Base-by-base conservation (phyloP, 2,329 filamentous ascomycete genomes). In the Cercospora beticola region DNA sequence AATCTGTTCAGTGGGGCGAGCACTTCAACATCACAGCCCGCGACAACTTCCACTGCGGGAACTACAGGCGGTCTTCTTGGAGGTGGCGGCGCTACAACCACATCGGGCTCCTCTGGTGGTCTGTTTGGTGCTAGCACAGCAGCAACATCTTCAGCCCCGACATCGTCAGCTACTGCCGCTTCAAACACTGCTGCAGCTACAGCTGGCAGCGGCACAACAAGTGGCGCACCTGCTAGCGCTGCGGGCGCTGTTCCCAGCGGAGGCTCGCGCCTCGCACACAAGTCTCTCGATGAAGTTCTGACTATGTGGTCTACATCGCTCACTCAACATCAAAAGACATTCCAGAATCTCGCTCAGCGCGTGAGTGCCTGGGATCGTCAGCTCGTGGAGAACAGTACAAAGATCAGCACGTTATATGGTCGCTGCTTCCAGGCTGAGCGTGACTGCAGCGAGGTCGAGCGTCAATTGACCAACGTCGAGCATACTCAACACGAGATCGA, bases 251-350 rank as follows among this genome's bases (percentile, higher is more conserved):
- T 90, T 2, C 94, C 95, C 16, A 90, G 93, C 67, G 82, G 85
- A 1, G 89, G 96, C 76, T 95, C 94, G 4, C 90, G 95, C 30
- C 85, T 99, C 43, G 97, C 97, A 84, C 97, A 97, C 81, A 98
- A 97, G 83, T 97, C 94, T 0, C 97, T 99, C 92, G 95, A 99
- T 77, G 95, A 99, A 79, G 97, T 99, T 72, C 93, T 99, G 73
- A 97, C 93, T 4, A 89, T 93, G 33, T 99, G 95, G 95, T 95
- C 95, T 1, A 93, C 93, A 0, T 95, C 98, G 77, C 84, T 99
- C 61, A 91, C 93, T 64, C 96, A 97, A 77, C 97, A 99, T 78
- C 94, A 98, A 77, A 97, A 97, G 79, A 93, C 97, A 68, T 99
- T 98, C 83, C 93, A 96, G 78, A 87, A 90, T 36, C 93, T 98